A percentile compares a stretch with the other conserved stretches of the same genome.
Evolutionary conservation across 2,329 filamentous ascomycete genomes (phyloP).

Genomic region (Talaromyces atroroseus): DNA sequence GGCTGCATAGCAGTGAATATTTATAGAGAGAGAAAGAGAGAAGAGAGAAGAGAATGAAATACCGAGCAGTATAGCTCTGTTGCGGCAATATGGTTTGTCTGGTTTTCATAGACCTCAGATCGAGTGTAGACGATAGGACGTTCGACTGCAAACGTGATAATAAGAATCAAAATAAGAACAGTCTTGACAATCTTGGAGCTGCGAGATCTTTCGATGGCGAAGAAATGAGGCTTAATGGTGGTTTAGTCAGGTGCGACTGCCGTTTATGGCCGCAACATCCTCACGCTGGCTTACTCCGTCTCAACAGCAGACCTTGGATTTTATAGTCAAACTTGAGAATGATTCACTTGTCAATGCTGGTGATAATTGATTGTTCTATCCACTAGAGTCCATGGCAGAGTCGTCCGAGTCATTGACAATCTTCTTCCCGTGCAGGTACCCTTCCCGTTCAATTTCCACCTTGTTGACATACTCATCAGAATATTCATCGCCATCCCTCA

Average conservation of each 20-base stretch:
- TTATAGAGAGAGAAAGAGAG: no score
- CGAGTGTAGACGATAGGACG: no score
- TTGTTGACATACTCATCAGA: constrained; percentile 39
- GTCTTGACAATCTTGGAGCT: neutral
- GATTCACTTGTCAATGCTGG: neutral
- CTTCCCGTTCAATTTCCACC: constrained; percentile 55
- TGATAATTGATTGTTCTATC: neutral
- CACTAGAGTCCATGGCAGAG: neutral
- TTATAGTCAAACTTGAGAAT: no score
- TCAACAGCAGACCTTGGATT: neutral
- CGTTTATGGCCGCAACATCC: neutral
- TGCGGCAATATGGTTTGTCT: neutral
- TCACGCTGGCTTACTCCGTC: neutral
- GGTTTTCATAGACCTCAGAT: no score
- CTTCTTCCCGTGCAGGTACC: constrained; percentile 59
- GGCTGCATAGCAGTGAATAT: neutral
- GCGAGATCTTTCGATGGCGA: neutral
- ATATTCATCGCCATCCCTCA: constrained; percentile 60
- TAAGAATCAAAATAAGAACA: neutral
- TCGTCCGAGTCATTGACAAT: constrained; percentile 35
- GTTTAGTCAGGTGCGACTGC: neutral
- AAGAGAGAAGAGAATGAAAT: neutral
- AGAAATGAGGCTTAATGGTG: neutral
- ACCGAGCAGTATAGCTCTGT: neutral
- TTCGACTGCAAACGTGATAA: neutral